Evolutionary conservation across 164 flowering plant genomes (phyloP).

Genomic region (Taxillus chinensis): DNA sequence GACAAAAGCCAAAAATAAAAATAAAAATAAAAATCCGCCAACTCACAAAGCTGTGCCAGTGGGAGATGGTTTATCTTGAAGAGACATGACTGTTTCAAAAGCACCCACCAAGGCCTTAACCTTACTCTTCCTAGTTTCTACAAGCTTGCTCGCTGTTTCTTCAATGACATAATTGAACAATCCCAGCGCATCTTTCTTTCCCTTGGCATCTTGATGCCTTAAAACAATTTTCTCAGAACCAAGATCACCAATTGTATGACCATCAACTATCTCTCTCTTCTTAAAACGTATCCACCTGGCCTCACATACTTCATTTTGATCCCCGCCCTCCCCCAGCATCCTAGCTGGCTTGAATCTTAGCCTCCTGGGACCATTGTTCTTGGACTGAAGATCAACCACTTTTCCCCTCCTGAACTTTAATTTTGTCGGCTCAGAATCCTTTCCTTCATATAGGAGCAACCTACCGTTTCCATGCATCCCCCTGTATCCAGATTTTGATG

Average conservation of each 20-base stretch:
- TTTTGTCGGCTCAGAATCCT: conserved; percentile 18
- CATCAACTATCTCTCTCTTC: conserved; percentile 16
- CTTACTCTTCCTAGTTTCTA: conserved; percentile 18
- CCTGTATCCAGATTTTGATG: conserved; percentile 6
- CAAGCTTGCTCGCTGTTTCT: conserved; percentile 18
- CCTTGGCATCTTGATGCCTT: background rate
- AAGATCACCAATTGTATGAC: conserved; percentile 7
- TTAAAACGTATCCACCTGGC: conserved; percentile 25
- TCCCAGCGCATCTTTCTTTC: conserved; percentile 8
- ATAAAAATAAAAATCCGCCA: background rate
- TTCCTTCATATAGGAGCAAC: conserved; percentile 11
- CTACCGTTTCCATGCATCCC: conserved; percentile 12
- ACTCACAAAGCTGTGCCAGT: background rate
- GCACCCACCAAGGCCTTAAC: conserved; percentile 24
- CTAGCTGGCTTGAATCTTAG: conserved; percentile 41
- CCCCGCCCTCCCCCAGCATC: conserved; percentile 19
- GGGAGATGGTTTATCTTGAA: background rate
- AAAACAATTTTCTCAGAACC: conserved; percentile 37
- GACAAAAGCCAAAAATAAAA: background rate
- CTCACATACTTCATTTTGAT: conserved; percentile 8
- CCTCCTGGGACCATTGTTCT: conserved; percentile 27
- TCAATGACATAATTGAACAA: conserved; percentile 23
- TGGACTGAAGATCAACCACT: conserved; percentile 23
- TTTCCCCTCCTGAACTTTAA: conserved; percentile 32
- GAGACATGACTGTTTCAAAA: conserved; percentile 8